Base-by-base conservation (phyloP, 2,329 filamentous ascomycete genomes). In the Exophiala xenobiotica region DNA sequence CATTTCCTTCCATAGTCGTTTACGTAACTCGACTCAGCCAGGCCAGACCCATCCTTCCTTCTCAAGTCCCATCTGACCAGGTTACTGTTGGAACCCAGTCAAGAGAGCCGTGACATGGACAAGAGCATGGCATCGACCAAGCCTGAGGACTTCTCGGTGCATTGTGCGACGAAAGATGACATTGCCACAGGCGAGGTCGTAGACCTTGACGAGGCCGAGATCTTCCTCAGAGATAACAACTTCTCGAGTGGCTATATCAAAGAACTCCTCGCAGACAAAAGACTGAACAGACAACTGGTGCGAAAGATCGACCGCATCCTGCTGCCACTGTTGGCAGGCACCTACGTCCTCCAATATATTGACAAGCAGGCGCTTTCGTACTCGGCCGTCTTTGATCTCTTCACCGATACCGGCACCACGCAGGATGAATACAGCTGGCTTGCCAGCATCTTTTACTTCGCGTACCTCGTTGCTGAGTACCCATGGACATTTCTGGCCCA, bases 291-390 rank as follows among this genome's bases (percentile, higher is more conserved):
- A 46, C 53, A 51, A n/a, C 61, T 70, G 4, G 58, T 68, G 12
- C 61, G 65, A 40, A 68, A 67, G 56, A 65, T 68, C 38, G 67
- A 70, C 44, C 62, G 62, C 50, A 67, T 65, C 51, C 65, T 81
- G 24, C 74, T 83, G 65, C 82, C 74, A 3, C 54, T 75, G 51
- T 72, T 77, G 69, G 78, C 67, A 47, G 73, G 57, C 62, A 78
- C 71, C 1, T 84, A 84, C 60, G 40, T 54, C 29, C 51, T 54
- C 6, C 51, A 82, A 56, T 80, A 77, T 52, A 76, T 80, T 57
- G 78, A 80, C 64, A 82, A 82, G 64, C 73, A 77, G 54, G 75
- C 78, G 0, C 65, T 81, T 4, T 72, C 72, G 0, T 81, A 81
- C 60, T 72, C 75, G 0, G 78, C 78, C 1, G 76, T 81, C 0